Conservation (phyloP, 352 stramenopile genomes). For the Pythium aquatile region DNA sequence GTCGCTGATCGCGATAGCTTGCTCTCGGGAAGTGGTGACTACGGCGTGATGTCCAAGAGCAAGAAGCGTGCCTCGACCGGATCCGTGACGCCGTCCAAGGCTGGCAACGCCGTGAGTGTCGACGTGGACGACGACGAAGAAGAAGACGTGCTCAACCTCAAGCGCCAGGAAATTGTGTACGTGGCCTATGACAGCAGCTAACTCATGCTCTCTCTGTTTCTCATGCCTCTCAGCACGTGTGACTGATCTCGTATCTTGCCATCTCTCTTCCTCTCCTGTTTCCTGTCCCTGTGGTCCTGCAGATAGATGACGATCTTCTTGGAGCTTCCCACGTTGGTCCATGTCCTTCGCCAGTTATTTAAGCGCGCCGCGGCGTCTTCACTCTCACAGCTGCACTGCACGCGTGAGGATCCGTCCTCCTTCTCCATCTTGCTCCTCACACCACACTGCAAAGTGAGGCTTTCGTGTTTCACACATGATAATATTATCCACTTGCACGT, state of each 20-base stretch:
- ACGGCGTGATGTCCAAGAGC: neutral
- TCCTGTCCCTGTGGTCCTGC: neutral
- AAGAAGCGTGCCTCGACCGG: slow-evolving; percentile 9
- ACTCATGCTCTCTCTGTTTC: neutral
- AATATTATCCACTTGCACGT: slow-evolving; percentile 12
- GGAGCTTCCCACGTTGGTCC: neutral
- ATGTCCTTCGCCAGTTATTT: slow-evolving; percentile 4
- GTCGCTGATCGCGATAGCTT: slow-evolving; percentile 51
- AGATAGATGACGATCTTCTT: neutral
- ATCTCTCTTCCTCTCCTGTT: neutral
- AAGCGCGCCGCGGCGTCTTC: neutral
- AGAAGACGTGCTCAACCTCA: slow-evolving; percentile 26
- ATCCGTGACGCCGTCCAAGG: slow-evolving; percentile 2
- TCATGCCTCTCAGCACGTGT: neutral
- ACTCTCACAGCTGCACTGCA: neutral
- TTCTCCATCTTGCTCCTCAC: neutral
- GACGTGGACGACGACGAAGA: slow-evolving; percentile 31
- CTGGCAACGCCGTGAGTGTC: slow-evolving; percentile 12
- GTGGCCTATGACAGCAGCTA: slow-evolving; percentile 22
- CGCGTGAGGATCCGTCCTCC: too few species aligned
- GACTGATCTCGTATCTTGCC: neutral
- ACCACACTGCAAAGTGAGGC: neutral
- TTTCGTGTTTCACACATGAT: slow-evolving; percentile 2
- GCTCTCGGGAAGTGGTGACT: slow-evolving; percentile 22
- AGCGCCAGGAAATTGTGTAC: slow-evolving; percentile 29